Evolutionary conservation across 2,329 filamentous ascomycete genomes (phyloP).

Genomic region (Arthrinium phaeospermum): DNA sequence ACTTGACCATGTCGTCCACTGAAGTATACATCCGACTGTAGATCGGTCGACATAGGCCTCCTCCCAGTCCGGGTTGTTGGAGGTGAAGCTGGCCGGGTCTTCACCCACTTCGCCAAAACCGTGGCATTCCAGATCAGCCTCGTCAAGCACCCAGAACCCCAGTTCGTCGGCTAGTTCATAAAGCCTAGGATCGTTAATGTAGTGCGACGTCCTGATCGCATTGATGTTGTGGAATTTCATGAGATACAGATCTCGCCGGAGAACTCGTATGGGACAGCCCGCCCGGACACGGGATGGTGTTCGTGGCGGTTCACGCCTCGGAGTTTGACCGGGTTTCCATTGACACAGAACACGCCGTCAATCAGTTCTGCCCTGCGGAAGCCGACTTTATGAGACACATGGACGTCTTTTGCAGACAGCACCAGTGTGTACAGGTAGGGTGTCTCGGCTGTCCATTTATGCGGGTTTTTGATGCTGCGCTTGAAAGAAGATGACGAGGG

Average conservation of each 20-base stretch:
- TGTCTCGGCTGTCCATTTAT: conserved; percentile 73
- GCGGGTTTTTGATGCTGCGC: conserved; percentile 53
- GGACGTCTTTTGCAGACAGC: conserved; percentile 43
- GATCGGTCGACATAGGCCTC: conserved; percentile 73
- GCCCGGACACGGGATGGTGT: conserved; percentile 67
- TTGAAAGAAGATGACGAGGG: conserved; percentile 39
- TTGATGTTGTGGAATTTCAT: conserved; percentile 78
- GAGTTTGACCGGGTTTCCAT: conserved; percentile 68
- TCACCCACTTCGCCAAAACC: conserved; percentile 51
- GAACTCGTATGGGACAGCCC: conserved; percentile 66
- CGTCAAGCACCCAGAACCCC: conserved; percentile 68
- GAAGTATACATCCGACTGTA: conserved; percentile 70
- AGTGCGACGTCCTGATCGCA: conserved; percentile 70
- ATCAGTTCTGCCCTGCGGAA: conserved; percentile 68
- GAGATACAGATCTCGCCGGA: conserved; percentile 63
- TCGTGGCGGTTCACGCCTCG: conserved; percentile 75
- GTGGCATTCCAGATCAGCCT: conserved; percentile 61
- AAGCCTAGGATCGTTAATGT: conserved; percentile 64
- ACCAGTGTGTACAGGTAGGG: conserved; percentile 64
- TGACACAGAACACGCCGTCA: conserved; percentile 67
- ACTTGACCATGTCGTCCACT: conserved; percentile 49
- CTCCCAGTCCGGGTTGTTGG: conserved; percentile 65
- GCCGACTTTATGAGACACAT: conserved; percentile 61
- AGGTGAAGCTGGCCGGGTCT: conserved; percentile 56
- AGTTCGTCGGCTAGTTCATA: conserved; percentile 68